Percentiles rank a stretch among this genome's conserved stretches.
phyloP scores from a whole-genome alignment of 805 yeast species.

The Zygotorulaspora danielsina region DNA sequence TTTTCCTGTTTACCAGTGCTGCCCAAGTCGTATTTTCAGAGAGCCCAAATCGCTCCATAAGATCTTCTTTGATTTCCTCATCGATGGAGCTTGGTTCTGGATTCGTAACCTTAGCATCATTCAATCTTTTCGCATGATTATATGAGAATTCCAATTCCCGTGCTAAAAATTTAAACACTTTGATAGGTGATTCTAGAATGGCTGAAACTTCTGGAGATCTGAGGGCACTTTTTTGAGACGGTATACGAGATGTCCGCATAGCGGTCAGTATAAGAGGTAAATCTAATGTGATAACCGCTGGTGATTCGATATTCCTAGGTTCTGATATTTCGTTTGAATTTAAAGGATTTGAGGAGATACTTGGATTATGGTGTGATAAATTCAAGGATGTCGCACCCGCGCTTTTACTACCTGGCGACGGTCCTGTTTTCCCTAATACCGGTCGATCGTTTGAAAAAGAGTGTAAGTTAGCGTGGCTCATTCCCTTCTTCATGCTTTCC shows the following conservation, averaged over 20 bases:
- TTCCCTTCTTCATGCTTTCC: conserved; percentile 18
- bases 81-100: conserved; percentile 14
- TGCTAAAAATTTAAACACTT: conserved; percentile 33
- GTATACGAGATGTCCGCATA: conserved; percentile 25
- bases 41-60: conserved; percentile 32
- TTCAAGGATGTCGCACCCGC: conserved; percentile 10
- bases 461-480: conserved; percentile 19
- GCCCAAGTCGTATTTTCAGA: conserved; percentile 35
- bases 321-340: conserved; percentile 12
- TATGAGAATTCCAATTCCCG: conserved; percentile 33
- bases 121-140: conserved; percentile 18
- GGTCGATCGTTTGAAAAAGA: conserved; percentile 17
- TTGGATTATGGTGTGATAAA: conserved; percentile 12
- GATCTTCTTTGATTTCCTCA: conserved; percentile 21
- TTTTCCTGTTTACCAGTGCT: conserved; percentile 24
- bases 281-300: conserved; percentile 28
- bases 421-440: conserved; percentile 10
- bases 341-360: conserved; percentile 16
- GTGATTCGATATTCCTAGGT: conserved; percentile 16
- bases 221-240: conserved; percentile 9
- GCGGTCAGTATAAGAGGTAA: conserved; percentile 30
- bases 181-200: conserved; percentile 31
- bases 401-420: conserved; percentile 22
- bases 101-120: conserved; percentile 14
- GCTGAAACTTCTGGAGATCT: conserved; percentile 14